Conservation (phyloP, 495 filamentous ascomycete genomes). For the Xylaria intraflava region DNA sequence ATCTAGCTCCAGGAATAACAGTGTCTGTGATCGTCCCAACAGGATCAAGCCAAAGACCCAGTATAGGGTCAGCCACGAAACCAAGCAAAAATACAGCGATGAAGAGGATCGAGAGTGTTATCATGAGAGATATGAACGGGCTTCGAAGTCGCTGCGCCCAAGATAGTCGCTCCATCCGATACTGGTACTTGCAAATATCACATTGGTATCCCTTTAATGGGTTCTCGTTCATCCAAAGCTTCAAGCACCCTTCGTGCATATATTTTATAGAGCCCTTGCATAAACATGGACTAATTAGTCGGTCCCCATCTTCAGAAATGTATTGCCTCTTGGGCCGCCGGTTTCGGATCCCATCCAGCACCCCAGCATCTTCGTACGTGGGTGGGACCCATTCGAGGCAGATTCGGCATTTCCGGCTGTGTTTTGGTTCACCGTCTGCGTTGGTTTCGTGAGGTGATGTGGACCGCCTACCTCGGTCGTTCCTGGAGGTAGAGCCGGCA, state of each 20-base stretch:
- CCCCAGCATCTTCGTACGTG: slow-evolving; percentile 59
- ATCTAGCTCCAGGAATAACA: slow-evolving; percentile 28
- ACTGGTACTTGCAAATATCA: slow-evolving; percentile 80
- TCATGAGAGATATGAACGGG: slow-evolving; percentile 49
- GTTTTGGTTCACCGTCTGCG: slow-evolving; percentile 22
- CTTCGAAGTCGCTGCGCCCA: slow-evolving; percentile 73
- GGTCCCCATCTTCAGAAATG: slow-evolving; percentile 66
- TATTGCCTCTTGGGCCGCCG: slow-evolving; percentile 60
- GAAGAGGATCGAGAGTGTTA: slow-evolving; percentile 66
- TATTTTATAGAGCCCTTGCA: slow-evolving; percentile 91
- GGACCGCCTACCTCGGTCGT: slow-evolving; percentile 5
- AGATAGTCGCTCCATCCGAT: slow-evolving; percentile 69
- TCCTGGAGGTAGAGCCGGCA: slow-evolving; percentile 11
- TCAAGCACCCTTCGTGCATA: slow-evolving; percentile 91
- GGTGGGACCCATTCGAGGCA: slow-evolving; percentile 81
- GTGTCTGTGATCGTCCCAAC: slow-evolving; percentile 40
- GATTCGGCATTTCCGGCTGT: slow-evolving; percentile 72
- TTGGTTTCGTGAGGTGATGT: slow-evolving; percentile 12
- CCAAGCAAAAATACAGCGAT: slow-evolving; percentile 70
- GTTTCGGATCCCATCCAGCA: slow-evolving; percentile 57
- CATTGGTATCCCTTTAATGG: slow-evolving; percentile 71
- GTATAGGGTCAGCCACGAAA: slow-evolving; percentile 88
- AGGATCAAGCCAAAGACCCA: slow-evolving; percentile 80
- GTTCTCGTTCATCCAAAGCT: slow-evolving; percentile 74
- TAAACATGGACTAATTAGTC: slow-evolving; percentile 84